Percentiles rank a stretch among this genome's conserved stretches.
These are phyloP conservation scores for Cutaneotrichosporon daszewskae DNA, from an alignment of 1,284 basidiomycete genomes.

Conservation along the genomic window DNA sequence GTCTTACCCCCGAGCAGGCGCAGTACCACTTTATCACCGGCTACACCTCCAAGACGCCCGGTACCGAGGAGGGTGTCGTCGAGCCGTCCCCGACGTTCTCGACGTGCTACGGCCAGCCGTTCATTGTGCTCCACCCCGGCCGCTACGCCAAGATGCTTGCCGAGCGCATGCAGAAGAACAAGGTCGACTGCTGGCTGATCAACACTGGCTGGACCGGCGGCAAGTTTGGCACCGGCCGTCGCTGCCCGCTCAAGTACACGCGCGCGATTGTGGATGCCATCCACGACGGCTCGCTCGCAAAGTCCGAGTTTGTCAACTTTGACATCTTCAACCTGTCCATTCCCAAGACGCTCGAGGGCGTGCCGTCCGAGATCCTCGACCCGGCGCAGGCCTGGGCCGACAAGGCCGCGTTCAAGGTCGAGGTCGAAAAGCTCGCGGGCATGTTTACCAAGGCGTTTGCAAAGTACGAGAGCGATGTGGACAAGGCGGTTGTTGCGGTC, in stretches of 20 bases:
- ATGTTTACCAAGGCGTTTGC: conserved; percentile 93
- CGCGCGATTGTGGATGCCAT: conserved; percentile 95
- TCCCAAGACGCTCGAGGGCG: conserved; percentile 72
- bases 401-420: conserved; percentile 76
- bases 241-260: conserved; percentile 92
- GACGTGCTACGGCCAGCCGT: conserved; percentile 97
- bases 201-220: conserved; percentile 99
- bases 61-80: conserved; percentile 95
- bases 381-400: conserved; percentile 78
- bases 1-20: conserved; percentile 87
- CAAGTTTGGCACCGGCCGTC: conserved; percentile 83
- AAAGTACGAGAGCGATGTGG: conserved; percentile 78
- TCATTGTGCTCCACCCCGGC: conserved; percentile 93
- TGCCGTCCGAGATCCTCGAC: conserved; percentile 83
- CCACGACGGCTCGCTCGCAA: conserved; percentile 83
- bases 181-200: conserved; percentile 96
- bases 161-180: conserved; percentile 83
- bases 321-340: conserved; percentile 70
- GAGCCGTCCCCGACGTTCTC: conserved; percentile 99
- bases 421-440: conserved; percentile 74
- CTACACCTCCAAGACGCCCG: conserved; percentile 83
- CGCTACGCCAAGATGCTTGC: conserved; percentile 98
- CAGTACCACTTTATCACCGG: conserved; percentile 96
- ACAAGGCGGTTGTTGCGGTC: conserved; percentile 67
- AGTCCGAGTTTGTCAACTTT: conserved; percentile 82